These are phyloP conservation scores for Umbelopsis vinacea DNA, from an alignment of 192 early-diverging fungal species.

Conservation along the genomic window DNA sequence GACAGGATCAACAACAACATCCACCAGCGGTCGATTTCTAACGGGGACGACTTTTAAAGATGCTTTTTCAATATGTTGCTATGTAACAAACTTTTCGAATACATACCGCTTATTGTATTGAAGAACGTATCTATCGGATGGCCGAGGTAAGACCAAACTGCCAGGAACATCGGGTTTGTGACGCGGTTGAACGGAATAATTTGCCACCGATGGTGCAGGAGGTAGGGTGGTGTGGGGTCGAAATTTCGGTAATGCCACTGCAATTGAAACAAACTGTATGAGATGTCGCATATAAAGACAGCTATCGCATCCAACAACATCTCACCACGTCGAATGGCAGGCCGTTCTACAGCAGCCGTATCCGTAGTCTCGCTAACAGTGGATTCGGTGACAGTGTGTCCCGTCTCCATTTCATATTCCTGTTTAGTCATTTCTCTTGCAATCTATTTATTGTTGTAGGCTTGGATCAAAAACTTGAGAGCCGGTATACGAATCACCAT, in stretches of 20 bases:
- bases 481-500: background rate
- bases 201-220: slow-evolving; percentile 2
- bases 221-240: background rate
- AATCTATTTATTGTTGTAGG: background rate
- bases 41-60: background rate
- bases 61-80: background rate
- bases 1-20: slow-evolving; percentile 56
- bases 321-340: background rate
- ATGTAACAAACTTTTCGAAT: background rate
- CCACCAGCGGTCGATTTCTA: slow-evolving; percentile 42
- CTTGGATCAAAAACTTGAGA: background rate
- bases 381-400: background rate
- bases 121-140: slow-evolving; percentile 29
- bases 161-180: slow-evolving; percentile 39
- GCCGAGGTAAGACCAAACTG: slow-evolving; percentile 43
- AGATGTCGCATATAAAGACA: slow-evolving; percentile 7
- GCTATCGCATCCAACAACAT: no score
- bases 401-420: background rate
- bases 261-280: background rate
- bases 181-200: slow-evolving; percentile 30
- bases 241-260: slow-evolving; percentile 3
- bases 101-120: slow-evolving; percentile 22
- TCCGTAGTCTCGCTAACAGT: background rate
- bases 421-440: background rate
- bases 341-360: background rate